Base-by-base conservation (phyloP, 768 basidiomycete species). In the Floccularia luteovirens region DNA sequence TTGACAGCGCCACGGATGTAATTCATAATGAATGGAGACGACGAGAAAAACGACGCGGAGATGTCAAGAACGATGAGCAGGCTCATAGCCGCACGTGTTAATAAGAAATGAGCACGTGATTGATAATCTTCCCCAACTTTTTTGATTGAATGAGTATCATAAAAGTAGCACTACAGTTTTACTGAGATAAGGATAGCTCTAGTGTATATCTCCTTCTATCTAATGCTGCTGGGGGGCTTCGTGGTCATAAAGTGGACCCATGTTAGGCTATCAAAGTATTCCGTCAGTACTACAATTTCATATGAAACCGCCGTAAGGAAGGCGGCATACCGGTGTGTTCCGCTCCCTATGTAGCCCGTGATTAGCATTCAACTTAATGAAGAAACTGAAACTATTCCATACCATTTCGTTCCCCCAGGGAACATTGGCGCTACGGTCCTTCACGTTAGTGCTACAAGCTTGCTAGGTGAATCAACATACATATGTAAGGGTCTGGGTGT, bases 371-470 rank as follows among this genome's bases (percentile, higher is more conserved):
- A 35, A 46, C 38, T 46, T 32, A 12, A 17, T 34, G 30, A 22
- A 39, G 16, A 32, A 33, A 17, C 47, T 10, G 6, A 36, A 31
- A 14, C 36, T 13, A 31, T 12, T 39, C 75, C 82, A 51, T 53
- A 93, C 92, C 92, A 97, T 65, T 94, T 96, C n/a, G 90, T 91
- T 43, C 93, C 93, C 43, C 86, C 90, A 34, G 90, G 90, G 58
- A 80, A 85, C 28, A 74, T 54, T 34, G 92, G 74, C 43, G 83
- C 93, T 97, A 45, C 28, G 38, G 36, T 22, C 33, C 42, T 32
- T 14, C 30, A 47, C 41, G 16, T 32, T 24, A 30, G 28, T 38
- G 11, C 41, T 41, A 17, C 39, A 24, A n/a, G 23, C 7, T 2
- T 10, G 22, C 6, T 39, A 23, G 34, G 20, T 20, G 35, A 34